phyloP scores from a whole-genome alignment of 352 stramenopile species.

The Globisporangium yorkense region DNA sequence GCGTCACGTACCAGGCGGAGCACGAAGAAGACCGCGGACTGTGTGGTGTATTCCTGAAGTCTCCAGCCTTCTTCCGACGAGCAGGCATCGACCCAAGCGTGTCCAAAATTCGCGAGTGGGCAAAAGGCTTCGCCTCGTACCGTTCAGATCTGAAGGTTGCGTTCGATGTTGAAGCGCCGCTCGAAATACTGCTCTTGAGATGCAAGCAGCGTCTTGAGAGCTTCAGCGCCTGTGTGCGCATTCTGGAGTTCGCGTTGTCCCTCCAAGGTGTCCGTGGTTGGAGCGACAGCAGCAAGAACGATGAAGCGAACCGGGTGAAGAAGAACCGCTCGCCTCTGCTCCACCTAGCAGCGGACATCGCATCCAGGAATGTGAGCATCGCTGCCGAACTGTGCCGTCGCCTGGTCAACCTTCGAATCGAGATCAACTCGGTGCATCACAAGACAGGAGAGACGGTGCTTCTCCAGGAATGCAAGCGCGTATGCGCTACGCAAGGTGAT shows the following conservation, averaged over 20 bases:
- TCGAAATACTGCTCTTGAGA: conserved; percentile 20
- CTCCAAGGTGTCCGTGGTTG: background rate
- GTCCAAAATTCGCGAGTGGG: conserved; percentile 3
- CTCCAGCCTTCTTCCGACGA: conserved; percentile 2
- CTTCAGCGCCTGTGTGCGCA: conserved; percentile 12
- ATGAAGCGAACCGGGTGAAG: conserved; percentile 18
- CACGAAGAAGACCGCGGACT: conserved; percentile 10
- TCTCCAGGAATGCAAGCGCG: conserved; percentile 51
- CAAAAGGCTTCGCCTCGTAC: background rate
- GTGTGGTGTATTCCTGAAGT: conserved; percentile 31
- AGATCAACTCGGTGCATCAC: conserved; percentile 44
- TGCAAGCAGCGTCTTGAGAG: conserved; percentile 6
- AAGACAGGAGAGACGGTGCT: conserved; percentile 36
- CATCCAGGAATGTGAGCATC: conserved; percentile 36
- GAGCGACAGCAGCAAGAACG: background rate
- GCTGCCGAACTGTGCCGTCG: conserved; percentile 45
- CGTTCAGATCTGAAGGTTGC: background rate
- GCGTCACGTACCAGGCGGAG: conserved; percentile 13
- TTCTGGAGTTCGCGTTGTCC: conserved; percentile 9
- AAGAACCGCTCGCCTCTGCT: conserved; percentile 21
- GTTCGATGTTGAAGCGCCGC: conserved; percentile 22
- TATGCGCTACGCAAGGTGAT: conserved; percentile 16
- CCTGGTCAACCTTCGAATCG: conserved; percentile 29
- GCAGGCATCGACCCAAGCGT: conserved; percentile 4
- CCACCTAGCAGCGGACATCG: conserved; percentile 43